Conservation (phyloP, 1,284 basidiomycete genomes). For the Boletellus deceptivus region DNA sequence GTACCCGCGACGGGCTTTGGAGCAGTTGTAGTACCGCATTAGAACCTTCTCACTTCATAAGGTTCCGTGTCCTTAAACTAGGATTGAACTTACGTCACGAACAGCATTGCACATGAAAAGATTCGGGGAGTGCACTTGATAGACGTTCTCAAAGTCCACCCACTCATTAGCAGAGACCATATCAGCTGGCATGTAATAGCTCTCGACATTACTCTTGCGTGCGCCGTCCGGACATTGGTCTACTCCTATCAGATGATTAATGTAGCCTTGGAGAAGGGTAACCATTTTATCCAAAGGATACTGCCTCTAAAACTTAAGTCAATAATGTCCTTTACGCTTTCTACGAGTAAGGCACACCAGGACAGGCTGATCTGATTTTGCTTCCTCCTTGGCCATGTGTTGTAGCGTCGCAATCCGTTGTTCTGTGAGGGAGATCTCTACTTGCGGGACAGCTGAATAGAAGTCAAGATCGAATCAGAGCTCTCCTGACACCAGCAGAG, state of each 20-base stretch:
- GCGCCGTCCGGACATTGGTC: constrained; percentile 40
- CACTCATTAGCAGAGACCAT: constrained; percentile 69
- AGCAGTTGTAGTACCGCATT: constrained; percentile 89
- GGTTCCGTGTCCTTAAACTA: constrained; percentile 1
- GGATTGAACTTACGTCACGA: constrained; percentile 58
- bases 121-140: constrained; percentile 87
- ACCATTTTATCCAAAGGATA: constrained; percentile 51
- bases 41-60: constrained; percentile 54
- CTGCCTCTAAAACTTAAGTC: constrained; percentile 23
- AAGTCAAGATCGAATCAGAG: background rate
- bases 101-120: constrained; percentile 79
- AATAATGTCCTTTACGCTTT: background rate
- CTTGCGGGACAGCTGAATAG: constrained; percentile 55
- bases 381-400: constrained; percentile 28
- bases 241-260: constrained; percentile 50
- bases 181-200: constrained; percentile 66
- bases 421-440: constrained; percentile 68
- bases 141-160: constrained; percentile 86
- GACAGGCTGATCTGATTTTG: constrained; percentile 3
- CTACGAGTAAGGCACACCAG: constrained; percentile 16
- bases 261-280: constrained; percentile 59
- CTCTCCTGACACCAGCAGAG: constrained; percentile 11
- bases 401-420: constrained; percentile 55
- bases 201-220: constrained; percentile 34
- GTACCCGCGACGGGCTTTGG: constrained; percentile 69